phyloP scores from a whole-genome alignment of 169 alveolate species.

The Ichthyophthirius multifiliis region DNA sequence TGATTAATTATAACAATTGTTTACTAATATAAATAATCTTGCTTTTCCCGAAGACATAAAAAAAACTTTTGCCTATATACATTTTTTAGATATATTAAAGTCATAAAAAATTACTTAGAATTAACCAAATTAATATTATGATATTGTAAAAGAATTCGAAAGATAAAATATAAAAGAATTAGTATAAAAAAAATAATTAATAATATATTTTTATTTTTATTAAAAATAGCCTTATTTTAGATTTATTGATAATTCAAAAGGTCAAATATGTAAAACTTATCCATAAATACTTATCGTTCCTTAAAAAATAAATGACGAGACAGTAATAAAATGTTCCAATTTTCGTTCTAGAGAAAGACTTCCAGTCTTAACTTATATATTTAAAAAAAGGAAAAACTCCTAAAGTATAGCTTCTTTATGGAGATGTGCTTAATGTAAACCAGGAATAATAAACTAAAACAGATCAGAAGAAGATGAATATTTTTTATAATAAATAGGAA shows the following conservation, averaged over 20 bases:
- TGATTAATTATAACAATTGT: neutral
- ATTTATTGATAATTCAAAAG: constrained; percentile 34
- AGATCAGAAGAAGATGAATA: constrained; percentile 65
- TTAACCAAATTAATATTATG: constrained; percentile 14
- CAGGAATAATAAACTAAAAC: constrained; percentile 23
- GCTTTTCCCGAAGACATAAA: constrained; percentile 28
- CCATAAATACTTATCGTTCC: constrained; percentile 52
- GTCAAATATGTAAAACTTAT: constrained; percentile 49
- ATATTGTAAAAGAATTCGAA: constrained; percentile 18
- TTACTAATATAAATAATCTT: neutral
- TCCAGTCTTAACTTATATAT: constrained; percentile 64
- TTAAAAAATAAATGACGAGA: constrained; percentile 27
- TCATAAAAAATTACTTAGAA: constrained; percentile 13
- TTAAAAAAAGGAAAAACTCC: constrained; percentile 39
- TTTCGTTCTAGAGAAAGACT: constrained; percentile 74
- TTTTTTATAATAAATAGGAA: constrained; percentile 2
- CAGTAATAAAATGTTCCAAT: constrained; percentile 38
- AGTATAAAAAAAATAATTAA: neutral
- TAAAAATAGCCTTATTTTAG: neutral
- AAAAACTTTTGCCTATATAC: neutral
- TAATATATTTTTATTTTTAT: neutral
- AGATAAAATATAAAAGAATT: constrained; percentile 14
- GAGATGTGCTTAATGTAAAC: constrained; percentile 50
- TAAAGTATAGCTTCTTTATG: constrained; percentile 39
- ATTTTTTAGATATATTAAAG: neutral